Conservation (phyloP, 345 rosid species). For the Eucalyptus marginata region DNA sequence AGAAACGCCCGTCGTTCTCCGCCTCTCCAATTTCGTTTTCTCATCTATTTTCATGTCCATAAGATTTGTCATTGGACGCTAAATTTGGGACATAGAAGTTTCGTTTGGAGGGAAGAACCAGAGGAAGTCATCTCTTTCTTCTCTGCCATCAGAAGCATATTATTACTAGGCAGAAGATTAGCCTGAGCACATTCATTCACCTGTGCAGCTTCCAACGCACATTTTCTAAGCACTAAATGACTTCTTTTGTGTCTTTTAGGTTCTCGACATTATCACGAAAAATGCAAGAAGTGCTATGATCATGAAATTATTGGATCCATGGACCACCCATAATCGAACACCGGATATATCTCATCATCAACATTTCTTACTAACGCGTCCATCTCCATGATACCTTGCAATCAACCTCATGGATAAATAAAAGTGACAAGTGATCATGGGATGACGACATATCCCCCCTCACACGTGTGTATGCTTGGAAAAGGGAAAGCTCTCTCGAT, state of each 20-base stretch:
- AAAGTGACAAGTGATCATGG: background rate
- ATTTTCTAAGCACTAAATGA: background rate
- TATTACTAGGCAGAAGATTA: background rate
- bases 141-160: background rate
- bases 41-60: background rate
- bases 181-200: background rate
- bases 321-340: background rate
- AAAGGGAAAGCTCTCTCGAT: background rate
- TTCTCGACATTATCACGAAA: background rate
- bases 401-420: background rate
- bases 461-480: background rate
- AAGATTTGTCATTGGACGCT: background rate
- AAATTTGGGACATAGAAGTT: background rate
- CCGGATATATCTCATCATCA: background rate
- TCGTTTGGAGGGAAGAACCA: background rate
- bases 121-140: background rate
- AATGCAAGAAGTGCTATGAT: background rate
- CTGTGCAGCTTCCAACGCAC: background rate
- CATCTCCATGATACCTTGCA: background rate
- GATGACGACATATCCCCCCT: background rate
- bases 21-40: background rate
- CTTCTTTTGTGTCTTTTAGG: background rate
- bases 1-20: background rate
- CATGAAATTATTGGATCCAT: background rate
- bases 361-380: background rate